Percentiles rank a stretch among this genome's conserved stretches.
These are phyloP conservation scores for Candida easanensis DNA, from an alignment of 805 yeast species.

Conservation along the genomic window DNA sequence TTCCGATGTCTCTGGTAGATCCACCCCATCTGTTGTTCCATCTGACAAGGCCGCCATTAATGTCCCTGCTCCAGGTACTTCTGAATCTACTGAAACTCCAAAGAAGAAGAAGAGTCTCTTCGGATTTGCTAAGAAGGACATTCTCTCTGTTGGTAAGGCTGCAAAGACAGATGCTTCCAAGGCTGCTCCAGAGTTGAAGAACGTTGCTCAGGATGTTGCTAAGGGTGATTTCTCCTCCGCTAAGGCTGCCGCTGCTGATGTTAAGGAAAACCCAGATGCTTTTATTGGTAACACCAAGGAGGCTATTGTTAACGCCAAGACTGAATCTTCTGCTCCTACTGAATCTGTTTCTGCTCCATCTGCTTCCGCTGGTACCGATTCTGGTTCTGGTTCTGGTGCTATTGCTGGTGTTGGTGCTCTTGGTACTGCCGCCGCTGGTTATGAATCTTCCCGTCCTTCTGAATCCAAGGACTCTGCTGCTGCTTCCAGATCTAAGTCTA, in stretches of 20 bases:
- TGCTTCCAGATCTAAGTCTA: conserved; percentile 1
- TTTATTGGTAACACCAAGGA: conserved; percentile 9
- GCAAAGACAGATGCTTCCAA: conserved; percentile 13
- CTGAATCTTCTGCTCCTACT: background rate
- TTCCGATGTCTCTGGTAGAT: background rate
- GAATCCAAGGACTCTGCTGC: background rate
- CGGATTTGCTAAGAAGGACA: conserved; percentile 11
- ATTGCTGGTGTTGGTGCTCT: too few species aligned
- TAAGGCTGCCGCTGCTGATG: background rate
- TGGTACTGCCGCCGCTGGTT: too few species aligned
- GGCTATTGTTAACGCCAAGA: conserved; percentile 3
- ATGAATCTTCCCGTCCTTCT: too few species aligned
- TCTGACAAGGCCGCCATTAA: conserved; percentile 7
- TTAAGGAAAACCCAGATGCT: conserved; percentile 8
- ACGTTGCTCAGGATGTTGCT: conserved; percentile 12
- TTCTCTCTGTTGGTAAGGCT: conserved; percentile 1
- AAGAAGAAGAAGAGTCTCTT: conserved; percentile 15
- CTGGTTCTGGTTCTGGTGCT: too few species aligned
- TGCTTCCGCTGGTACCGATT: background rate
- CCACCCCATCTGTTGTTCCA: conserved; percentile 6
- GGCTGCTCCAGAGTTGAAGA: conserved; percentile 24
- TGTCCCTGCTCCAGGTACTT: conserved; percentile 10
- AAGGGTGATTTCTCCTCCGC: conserved; percentile 26
- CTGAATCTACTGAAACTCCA: conserved; percentile 1
- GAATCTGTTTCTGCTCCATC: background rate